These are phyloP conservation scores for Euphorbia lathyris DNA, from an alignment of 345 rosid species.

Conservation along the genomic window DNA sequence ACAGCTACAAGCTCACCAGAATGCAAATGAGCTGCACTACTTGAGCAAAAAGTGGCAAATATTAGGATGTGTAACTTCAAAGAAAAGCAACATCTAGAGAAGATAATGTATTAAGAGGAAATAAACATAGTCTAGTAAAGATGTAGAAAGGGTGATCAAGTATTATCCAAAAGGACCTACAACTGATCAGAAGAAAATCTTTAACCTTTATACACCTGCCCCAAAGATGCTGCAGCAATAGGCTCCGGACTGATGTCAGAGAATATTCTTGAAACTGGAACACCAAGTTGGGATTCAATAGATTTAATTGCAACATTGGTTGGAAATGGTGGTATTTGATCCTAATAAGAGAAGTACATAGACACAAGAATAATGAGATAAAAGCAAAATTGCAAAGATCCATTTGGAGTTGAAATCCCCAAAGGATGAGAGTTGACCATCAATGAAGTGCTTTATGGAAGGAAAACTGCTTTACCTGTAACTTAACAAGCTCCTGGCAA, in stretches of 20 bases:
- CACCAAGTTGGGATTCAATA: slow-evolving; percentile 79
- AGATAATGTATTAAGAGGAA: slow-evolving; percentile 3
- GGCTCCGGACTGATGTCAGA: slow-evolving; percentile 88
- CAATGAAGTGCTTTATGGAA: slow-evolving; percentile 3
- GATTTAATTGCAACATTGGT: slow-evolving; percentile 65
- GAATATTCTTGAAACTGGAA: slow-evolving; percentile 61
- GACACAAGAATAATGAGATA: slow-evolving; percentile 9
- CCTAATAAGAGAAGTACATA: slow-evolving; percentile 43
- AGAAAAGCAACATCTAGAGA: slow-evolving; percentile 3
- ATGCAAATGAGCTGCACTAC: slow-evolving; percentile 91
- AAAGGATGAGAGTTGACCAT: slow-evolving; percentile 5
- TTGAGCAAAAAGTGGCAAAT: slow-evolving; percentile 33
- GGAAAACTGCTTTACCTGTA: slow-evolving; percentile 52
- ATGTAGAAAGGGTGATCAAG: background rate
- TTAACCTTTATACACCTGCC: slow-evolving; percentile 97
- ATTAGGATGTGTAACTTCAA: slow-evolving; percentile 24
- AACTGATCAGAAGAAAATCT: slow-evolving; percentile 18
- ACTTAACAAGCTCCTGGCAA: slow-evolving; percentile 90
- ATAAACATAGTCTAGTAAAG: background rate
- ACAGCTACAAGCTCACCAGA: slow-evolving; percentile 98
- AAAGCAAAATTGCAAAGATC: background rate
- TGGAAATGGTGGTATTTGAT: slow-evolving; percentile 95
- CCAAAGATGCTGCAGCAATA: slow-evolving; percentile 91
- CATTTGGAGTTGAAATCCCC: background rate
- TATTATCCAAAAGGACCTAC: background rate